Evolutionary conservation across 371 early-diverging fungal species (phyloP), one percentile per base, ranked within the genome.

Genomic region (Paraphysoderma sedebokerense): DNA sequence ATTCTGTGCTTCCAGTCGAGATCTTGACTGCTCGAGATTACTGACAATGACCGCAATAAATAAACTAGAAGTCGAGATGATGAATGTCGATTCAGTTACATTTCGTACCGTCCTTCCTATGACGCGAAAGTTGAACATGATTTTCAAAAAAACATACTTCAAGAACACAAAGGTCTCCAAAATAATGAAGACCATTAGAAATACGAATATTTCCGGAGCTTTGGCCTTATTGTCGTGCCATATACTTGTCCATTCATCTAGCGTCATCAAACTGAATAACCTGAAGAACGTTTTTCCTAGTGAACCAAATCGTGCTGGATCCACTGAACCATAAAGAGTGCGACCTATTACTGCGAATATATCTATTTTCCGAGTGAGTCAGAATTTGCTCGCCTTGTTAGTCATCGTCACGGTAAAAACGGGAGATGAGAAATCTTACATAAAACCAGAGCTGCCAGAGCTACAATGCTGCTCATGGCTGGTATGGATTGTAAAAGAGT

Each of bases 21-120:
- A 11, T 7, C 13, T 20, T 3, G 46, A 27, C n/a, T 45, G 32
- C 15, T 58, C 52, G n/a, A 61, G 50, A 50, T 61, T 61, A 50
- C 49, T 55, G 28, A 61, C 58, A 23, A 61, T 50, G 40, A 61
- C 61, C 13, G 61, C 61, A 20, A 58, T 48, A 29, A 61, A 55
- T 17, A 61, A 41, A 35, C 61, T 61, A 20, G 12, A 17, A 15
- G n/a, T 12, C 15, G 17, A 6, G 7, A 46, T n/a, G n/a, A 13
- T 12, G 35, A 34, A 34, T n/a, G 5, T 20, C 8, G 38, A 8
- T 20, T 12, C 4, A 7, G 5, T 38, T 20, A 38, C 8, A 6
- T 38, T 38, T 17, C 17, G 29, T 28, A n/a, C 1, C 1, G 9
- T 44, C 1, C 19, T 19, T 19, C 13, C 8, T 6, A 15, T 9